phyloP scores from a whole-genome alignment of 306 rosid species.

The Cicer yamashitae region DNA sequence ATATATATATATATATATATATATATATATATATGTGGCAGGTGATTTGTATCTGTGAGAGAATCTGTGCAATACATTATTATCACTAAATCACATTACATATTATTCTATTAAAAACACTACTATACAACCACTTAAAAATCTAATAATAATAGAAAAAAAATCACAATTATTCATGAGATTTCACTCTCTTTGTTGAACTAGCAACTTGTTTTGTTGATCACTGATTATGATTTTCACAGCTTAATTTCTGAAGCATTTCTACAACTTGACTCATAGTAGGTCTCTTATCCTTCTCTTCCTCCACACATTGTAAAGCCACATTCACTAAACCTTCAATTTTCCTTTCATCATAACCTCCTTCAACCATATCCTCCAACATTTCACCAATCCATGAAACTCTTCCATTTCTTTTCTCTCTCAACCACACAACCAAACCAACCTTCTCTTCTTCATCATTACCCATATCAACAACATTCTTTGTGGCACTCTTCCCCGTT shows the following conservation, averaged over 20 bases:
- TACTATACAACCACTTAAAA: background rate
- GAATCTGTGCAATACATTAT: too few species aligned
- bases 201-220: background rate
- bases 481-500: conserved; percentile 54
- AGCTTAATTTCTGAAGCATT: conserved; percentile 42
- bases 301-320: conserved; percentile 61
- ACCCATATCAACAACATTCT: background rate
- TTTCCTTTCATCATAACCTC: conserved; percentile 36
- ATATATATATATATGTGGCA: too few species aligned
- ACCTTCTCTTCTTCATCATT: conserved; percentile 24
- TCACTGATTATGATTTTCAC: background rate
- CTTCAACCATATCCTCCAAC: conserved; percentile 49
- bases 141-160: background rate
- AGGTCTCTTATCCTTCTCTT: conserved; percentile 62
- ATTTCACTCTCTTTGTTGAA: background rate
- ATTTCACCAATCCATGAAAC: conserved; percentile 45
- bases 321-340: conserved; percentile 48
- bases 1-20: too few species aligned
- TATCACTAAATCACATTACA: too few species aligned
- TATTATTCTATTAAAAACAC: too few species aligned
- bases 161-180: too few species aligned
- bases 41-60: too few species aligned
- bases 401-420: conserved; percentile 35
- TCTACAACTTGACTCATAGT: conserved; percentile 60
- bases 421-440: conserved; percentile 51